Evolutionary conservation across 2,329 filamentous ascomycete species (phyloP), one percentile per base, ranked within the genome.

Genomic region (Drechslerella coelobrocha): DNA sequence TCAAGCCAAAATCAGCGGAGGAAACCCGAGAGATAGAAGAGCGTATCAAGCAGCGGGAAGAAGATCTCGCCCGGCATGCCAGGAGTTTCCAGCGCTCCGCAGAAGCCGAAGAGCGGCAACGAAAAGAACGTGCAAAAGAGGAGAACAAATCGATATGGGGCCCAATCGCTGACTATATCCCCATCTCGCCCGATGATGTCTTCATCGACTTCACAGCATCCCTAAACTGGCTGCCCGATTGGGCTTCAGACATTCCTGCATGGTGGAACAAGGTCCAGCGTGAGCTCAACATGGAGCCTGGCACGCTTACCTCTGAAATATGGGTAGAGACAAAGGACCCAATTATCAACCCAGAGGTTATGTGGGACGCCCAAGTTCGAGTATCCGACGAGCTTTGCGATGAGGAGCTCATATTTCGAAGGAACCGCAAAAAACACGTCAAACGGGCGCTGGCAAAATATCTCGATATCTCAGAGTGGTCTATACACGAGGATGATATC

Each of bases 401-500:
- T 0, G 92, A 97, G 71, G 94, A 99, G 78, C 86, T 89, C 77
- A 82, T 83, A 2, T 99, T 92, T 74, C 80, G 91, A 6, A 79
- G 82, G 24, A 88, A 88, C 55, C 84, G 94, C 60, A 89, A 86
- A 77, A 82, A 82, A 68, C 84, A 89, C 52, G 88, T 89, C 0
- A 85, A 84, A 2, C 85, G 85, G 61, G 92, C 91, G 4, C 81
- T 99, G 55, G 91, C 92, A 1, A 87, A 83, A 55, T 99, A 97
- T 77, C 84, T 99, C 0, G 86, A 85, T 27, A 81, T 99, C 4
- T 82, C 88, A 0, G 91, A 92, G 77, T 82, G 85, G 12, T 89
- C 93, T 1, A 86, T 99, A n/a, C 86, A 97, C 76, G 90, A 91
- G 0, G 91, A 96, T 50, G 94, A 99, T 80, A 88, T 97, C 5